These are phyloP conservation scores for Vaccinium corymbosum DNA, from an alignment of 148 eudicot genomes.

Conservation along the genomic window DNA sequence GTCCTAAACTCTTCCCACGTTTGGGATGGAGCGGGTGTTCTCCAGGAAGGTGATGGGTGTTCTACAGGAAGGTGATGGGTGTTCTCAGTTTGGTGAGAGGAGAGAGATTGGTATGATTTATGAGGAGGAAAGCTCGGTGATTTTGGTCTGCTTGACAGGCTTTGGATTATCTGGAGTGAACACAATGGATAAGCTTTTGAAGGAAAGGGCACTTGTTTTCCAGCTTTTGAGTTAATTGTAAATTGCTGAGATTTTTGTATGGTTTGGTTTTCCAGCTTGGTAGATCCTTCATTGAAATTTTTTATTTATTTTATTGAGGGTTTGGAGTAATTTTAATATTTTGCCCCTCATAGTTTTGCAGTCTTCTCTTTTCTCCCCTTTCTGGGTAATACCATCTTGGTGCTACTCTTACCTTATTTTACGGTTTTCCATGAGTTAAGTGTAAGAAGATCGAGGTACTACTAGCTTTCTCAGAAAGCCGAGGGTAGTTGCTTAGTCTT, in stretches of 20 bases:
- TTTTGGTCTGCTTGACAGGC: neutral
- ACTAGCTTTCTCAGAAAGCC: neutral
- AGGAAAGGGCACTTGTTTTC: neutral
- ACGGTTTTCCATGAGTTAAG: neutral
- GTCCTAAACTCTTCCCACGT: neutral
- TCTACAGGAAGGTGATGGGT: too few species aligned
- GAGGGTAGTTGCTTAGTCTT: neutral
- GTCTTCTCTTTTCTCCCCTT: too few species aligned
- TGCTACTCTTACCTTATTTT: too few species aligned
- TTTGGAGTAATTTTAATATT: neutral
- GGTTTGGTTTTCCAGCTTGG: neutral
- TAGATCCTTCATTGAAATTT: neutral
- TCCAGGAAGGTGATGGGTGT: neutral
- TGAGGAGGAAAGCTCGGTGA: neutral
- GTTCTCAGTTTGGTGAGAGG: neutral
- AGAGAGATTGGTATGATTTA: neutral
- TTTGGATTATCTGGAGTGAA: neutral
- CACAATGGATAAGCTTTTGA: neutral
- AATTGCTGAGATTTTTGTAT: neutral
- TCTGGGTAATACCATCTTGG: too few species aligned
- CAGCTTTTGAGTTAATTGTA: neutral
- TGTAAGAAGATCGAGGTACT: neutral
- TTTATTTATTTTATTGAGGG: neutral
- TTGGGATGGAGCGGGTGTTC: neutral
- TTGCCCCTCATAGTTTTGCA: too few species aligned